phyloP scores from a whole-genome alignment of 2,329 filamentous ascomycete genomes.

The Arthroderma sp. region DNA sequence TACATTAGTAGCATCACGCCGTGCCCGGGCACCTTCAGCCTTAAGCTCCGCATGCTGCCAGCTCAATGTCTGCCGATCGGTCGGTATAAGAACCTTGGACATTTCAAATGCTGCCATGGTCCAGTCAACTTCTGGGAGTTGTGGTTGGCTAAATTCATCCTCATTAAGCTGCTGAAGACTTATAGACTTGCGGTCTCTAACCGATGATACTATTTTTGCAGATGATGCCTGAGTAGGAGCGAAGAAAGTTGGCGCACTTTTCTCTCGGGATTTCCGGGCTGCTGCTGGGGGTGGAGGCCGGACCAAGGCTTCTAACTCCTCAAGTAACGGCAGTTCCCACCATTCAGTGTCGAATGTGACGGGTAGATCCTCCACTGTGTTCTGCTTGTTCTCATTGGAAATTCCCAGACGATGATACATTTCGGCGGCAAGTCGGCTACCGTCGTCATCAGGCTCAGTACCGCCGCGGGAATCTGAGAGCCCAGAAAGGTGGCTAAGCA shows the following conservation, averaged over 20 bases:
- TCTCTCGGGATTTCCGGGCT: constrained; percentile 43
- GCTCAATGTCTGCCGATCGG: constrained; percentile 60
- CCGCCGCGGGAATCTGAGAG: constrained; percentile 43
- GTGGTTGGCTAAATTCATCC: constrained; percentile 42
- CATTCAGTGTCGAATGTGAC: constrained; percentile 51
- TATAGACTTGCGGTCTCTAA: constrained; percentile 38
- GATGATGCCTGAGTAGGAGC: constrained; percentile 80
- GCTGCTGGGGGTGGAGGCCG: constrained; percentile 37
- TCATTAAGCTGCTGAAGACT: constrained; percentile 18
- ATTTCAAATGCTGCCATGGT: constrained; percentile 70
- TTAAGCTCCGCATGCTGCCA: constrained; percentile 67
- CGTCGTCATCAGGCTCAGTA: constrained; percentile 14
- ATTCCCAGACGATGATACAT: constrained; percentile 37
- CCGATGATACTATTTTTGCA: constrained; percentile 60
- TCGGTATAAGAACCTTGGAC: constrained; percentile 67
- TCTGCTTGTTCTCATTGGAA: constrained; percentile 7
- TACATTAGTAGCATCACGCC: constrained; percentile 50
- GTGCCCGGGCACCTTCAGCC: constrained; percentile 50
- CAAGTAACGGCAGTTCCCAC: constrained; percentile 56
- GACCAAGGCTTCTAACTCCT: constrained; percentile 53
- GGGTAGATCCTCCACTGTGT: constrained; percentile 10
- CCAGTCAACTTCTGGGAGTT: constrained; percentile 75
- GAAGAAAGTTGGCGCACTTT: constrained; percentile 57
- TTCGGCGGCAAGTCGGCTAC: constrained; percentile 42
- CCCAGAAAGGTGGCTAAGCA: constrained; percentile 80